A percentile compares a stretch with the other conserved stretches of the same genome.
Evolutionary conservation across 1,139 yeast species (phyloP).

Genomic region (Hansenula sp.): DNA sequence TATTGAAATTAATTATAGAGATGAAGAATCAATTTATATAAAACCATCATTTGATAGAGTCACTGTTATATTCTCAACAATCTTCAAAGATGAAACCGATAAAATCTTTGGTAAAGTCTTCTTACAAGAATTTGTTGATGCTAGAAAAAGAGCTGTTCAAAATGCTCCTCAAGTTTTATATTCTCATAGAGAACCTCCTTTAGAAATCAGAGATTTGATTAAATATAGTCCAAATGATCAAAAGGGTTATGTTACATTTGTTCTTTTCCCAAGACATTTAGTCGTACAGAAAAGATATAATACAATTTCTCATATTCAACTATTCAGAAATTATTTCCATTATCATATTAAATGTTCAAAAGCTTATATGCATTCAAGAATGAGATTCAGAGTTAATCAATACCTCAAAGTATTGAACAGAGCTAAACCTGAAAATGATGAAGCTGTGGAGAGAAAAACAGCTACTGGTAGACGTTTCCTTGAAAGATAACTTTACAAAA

Average conservation of each 20-base stretch:
- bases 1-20: constrained; percentile 81
- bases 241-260: constrained; percentile 75
- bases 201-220: constrained; percentile 58
- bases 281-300: constrained; percentile 72
- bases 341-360: constrained; percentile 97
- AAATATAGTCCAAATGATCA: constrained; percentile 42
- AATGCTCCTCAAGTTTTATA: constrained; percentile 97
- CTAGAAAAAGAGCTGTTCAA: constrained; percentile 92
- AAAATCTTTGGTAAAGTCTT: constrained; percentile 92
- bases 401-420: constrained; percentile 93
- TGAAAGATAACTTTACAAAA: constrained; percentile 1
- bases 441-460: constrained; percentile 70
- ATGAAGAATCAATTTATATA: constrained; percentile 86
- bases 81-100: constrained; percentile 96
- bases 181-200: constrained; percentile 87
- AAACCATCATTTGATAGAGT: constrained; percentile 95
- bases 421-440: constrained; percentile 91
- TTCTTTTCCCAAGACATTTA: constrained; percentile 56
- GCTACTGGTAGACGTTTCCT: constrained; percentile 76
- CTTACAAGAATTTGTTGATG: constrained; percentile 95
- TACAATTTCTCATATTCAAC: constrained; percentile 83
- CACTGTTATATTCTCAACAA: constrained; percentile 91
- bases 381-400: constrained; percentile 92
- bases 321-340: constrained; percentile 95
- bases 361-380: constrained; percentile 97